Conservation (phyloP, 768 basidiomycete species). For the Sistotremastrum suecicum region DNA sequence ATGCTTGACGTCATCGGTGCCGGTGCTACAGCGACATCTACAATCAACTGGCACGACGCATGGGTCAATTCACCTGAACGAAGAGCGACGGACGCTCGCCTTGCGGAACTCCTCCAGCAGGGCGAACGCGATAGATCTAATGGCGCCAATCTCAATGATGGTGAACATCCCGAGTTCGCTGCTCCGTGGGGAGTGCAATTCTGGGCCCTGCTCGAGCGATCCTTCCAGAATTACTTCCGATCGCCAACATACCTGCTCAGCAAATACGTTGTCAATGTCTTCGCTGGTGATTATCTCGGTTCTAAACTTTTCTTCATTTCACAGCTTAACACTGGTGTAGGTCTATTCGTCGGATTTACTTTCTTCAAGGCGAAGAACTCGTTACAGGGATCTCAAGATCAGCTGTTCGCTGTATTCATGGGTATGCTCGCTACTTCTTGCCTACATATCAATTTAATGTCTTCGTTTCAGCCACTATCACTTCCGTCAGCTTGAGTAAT, state of each 20-base stretch:
- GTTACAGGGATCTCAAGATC: slow-evolving; percentile 48
- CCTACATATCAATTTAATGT: too few species aligned
- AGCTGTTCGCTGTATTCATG: slow-evolving; percentile 31
- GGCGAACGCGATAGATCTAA: slow-evolving; percentile 32
- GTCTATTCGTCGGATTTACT: slow-evolving; percentile 37
- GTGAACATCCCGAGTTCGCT: slow-evolving; percentile 32
- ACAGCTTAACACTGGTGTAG: slow-evolving; percentile 17
- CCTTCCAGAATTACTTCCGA: slow-evolving; percentile 35
- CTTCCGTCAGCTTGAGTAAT: slow-evolving; percentile 37
- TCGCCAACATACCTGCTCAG: slow-evolving; percentile 39
- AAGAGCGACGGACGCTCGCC: slow-evolving; percentile 1
- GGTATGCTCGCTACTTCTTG: neutral
- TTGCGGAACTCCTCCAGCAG: slow-evolving; percentile 33
- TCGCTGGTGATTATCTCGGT: slow-evolving; percentile 1
- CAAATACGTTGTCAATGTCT: slow-evolving; percentile 25
- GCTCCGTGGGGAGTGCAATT: slow-evolving; percentile 40
- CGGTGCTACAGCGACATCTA: slow-evolving; percentile 44
- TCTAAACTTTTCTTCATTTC: neutral
- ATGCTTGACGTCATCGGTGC: slow-evolving; percentile 67
- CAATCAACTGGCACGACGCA: slow-evolving; percentile 41
- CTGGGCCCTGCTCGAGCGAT: slow-evolving; percentile 29
- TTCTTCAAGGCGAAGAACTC: slow-evolving; percentile 43
- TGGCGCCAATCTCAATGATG: slow-evolving; percentile 22
- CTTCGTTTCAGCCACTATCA: slow-evolving; percentile 20
- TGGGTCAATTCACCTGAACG: slow-evolving; percentile 41